phyloP scores from a whole-genome alignment of 129 eudicot genomes.

The Silybum marianum region DNA sequence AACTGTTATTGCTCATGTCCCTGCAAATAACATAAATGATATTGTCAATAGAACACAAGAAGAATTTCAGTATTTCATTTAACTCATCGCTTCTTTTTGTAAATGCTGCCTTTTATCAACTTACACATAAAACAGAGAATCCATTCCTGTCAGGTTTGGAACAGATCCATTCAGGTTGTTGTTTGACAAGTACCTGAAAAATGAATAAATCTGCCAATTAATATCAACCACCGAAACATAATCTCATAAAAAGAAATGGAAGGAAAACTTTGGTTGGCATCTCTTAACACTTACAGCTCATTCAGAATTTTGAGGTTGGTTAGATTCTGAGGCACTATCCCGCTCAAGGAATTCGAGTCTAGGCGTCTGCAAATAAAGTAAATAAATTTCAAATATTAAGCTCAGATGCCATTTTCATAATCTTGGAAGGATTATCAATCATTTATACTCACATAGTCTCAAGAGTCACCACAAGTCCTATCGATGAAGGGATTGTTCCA shows the following conservation, averaged over 20 bases:
- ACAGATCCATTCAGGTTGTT: constrained; percentile 65
- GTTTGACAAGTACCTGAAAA: constrained; percentile 72
- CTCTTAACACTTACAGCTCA: constrained; percentile 62
- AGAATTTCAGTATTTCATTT: neutral
- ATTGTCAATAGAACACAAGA: neutral
- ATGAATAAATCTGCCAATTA: constrained; percentile 9
- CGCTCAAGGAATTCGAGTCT: constrained; percentile 62
- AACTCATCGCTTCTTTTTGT: neutral
- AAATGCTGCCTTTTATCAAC: constrained; percentile 27
- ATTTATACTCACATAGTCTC: constrained; percentile 64
- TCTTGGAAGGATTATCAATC: neutral
- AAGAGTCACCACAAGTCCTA: constrained; percentile 58
- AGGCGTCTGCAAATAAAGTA: constrained; percentile 56
- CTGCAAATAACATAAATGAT: constrained; percentile 45
- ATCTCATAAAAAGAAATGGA: neutral
- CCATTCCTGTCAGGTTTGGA: constrained; percentile 75
- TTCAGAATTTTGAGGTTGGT: constrained; percentile 46
- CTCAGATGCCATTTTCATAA: neutral
- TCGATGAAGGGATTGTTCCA: constrained; percentile 61
- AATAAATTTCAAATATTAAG: neutral
- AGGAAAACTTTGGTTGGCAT: neutral
- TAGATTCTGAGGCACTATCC: constrained; percentile 61
- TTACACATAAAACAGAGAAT: constrained; percentile 69
- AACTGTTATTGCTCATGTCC: constrained; percentile 97
- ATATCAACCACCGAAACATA: constrained; percentile 4